Percentiles rank a stretch among this genome's conserved stretches.
phyloP scores from a whole-genome alignment of 768 basidiomycete genomes.

The Psilocybe cyanescens region DNA sequence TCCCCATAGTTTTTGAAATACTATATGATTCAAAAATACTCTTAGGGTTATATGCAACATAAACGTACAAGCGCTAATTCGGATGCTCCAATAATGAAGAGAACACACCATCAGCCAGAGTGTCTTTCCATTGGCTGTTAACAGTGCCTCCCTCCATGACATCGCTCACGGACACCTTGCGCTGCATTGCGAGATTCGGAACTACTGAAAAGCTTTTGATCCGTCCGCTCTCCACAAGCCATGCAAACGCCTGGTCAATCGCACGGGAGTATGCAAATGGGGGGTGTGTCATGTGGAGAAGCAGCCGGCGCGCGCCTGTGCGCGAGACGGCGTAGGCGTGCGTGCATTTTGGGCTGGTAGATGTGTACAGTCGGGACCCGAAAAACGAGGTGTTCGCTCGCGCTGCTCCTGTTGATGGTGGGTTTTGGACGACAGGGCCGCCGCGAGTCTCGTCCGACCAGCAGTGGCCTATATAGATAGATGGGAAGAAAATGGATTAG shows the following conservation, averaged over 20 bases:
- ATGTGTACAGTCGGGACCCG: slow-evolving; percentile 52
- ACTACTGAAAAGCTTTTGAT: slow-evolving; percentile 67
- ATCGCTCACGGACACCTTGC: slow-evolving; percentile 62
- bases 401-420: slow-evolving; percentile 8
- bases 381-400: background rate
- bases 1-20: no score
- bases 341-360: slow-evolving; percentile 67
- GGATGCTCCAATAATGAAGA: background rate
- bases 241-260: slow-evolving; percentile 73
- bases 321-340: slow-evolving; percentile 72
- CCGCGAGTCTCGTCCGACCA: slow-evolving; percentile 72
- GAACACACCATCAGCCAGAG: slow-evolving; percentile 52
- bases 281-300: slow-evolving; percentile 60
- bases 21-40: no score
- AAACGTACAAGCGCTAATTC: no score
- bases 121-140: slow-evolving; percentile 62
- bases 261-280: slow-evolving; percentile 80
- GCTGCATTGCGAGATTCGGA: slow-evolving; percentile 69
- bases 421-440: slow-evolving; percentile 34
- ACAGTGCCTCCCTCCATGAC: slow-evolving; percentile 43
- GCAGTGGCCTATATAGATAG: slow-evolving; percentile 62
- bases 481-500: background rate
- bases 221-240: slow-evolving; percentile 61
- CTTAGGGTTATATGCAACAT: no score
- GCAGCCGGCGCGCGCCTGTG: slow-evolving; percentile 61